phyloP scores from a whole-genome alignment of 2,329 filamentous ascomycete genomes.

The Scytalidium sp. region DNA sequence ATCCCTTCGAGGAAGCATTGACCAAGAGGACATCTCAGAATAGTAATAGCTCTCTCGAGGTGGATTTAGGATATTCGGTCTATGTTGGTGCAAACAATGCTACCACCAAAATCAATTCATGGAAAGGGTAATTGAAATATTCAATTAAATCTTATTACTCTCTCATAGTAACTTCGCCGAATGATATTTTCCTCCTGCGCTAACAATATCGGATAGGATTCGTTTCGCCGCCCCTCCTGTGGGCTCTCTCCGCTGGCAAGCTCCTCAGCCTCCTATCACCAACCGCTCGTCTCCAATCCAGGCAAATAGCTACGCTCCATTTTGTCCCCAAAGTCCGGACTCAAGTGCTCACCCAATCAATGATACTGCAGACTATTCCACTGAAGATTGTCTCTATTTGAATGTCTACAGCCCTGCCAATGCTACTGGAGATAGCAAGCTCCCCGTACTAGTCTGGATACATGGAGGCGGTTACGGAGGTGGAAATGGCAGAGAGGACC shows the following conservation, averaged over 20 bases:
- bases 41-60: conserved; percentile 11
- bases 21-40: not conserved
- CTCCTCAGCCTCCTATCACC: conserved; percentile 23
- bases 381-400: conserved; percentile 31
- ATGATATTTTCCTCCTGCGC: not conserved
- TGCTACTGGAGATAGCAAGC: conserved; percentile 20
- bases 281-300: conserved; percentile 21
- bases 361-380: conserved; percentile 5
- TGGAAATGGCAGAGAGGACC: conserved; percentile 20
- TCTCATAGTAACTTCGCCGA: conserved; percentile 6
- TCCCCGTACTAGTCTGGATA: conserved; percentile 10
- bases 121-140: conserved; percentile 38
- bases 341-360: conserved; percentile 2
- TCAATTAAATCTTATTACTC: conserved; percentile 31
- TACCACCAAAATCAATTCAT: conserved; percentile 37
- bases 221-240: conserved; percentile 3
- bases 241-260: conserved; percentile 16
- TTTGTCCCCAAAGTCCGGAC: conserved; percentile 28
- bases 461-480: conserved; percentile 16
- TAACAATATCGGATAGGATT: not conserved
- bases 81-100: conserved; percentile 40
- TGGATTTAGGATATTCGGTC: conserved; percentile 43
- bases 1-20: not conserved
- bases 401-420: conserved; percentile 24
- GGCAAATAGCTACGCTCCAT: conserved; percentile 24